Evolutionary conservation across 2,329 filamentous ascomycete genomes (phyloP), one percentile per base, ranked within the genome.

Genomic region (Apiospora phragmitis): DNA sequence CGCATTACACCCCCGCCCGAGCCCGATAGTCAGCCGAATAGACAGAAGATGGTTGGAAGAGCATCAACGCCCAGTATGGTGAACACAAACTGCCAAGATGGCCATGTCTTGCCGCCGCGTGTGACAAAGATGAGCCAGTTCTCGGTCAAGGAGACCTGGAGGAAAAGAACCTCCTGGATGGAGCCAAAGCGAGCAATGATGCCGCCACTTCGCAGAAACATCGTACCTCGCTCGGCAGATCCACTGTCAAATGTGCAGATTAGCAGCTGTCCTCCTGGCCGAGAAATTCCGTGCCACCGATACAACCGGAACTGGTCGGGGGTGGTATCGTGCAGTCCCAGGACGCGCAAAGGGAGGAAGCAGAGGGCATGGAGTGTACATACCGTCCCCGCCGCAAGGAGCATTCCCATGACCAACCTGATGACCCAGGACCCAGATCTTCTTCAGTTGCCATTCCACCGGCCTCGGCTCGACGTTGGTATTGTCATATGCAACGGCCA

Each of bases 381-480:
- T 51, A 29, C 49, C 49, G 92, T 94, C 72, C 85, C 92, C 62
- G 88, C 79, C 70, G 92, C 92, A 55, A 94, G 90, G 62, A 93
- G 83, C 43, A 88, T 74, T 81, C 92, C 92, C 68, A 94, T 88
- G 71, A 92, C 83, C 74, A 92, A 85, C 73, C 88, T 91, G 77
- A 94, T 93, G 75, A 94, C 87, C 92, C 92, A 94, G 79, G 75
- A 94, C 87, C 92, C 92, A 94, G 79, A 94, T 94, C 87, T 94
- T 94, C 74, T 92, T 91, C 74, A 94, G 81, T 83, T 94, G 92
- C 92, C 92, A 94, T 81, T 94, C 92, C 77, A 94, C 92, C 18
- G 92, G 92, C 49, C 92, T 90, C 72, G 86, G 86, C 79, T 94
- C 92, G 77, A 90, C 93, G 84, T 93, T 90, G 65, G 92, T 92